Base-by-base conservation (phyloP, 352 stramenopile genomes). In the Phytophthora vignae region DNA sequence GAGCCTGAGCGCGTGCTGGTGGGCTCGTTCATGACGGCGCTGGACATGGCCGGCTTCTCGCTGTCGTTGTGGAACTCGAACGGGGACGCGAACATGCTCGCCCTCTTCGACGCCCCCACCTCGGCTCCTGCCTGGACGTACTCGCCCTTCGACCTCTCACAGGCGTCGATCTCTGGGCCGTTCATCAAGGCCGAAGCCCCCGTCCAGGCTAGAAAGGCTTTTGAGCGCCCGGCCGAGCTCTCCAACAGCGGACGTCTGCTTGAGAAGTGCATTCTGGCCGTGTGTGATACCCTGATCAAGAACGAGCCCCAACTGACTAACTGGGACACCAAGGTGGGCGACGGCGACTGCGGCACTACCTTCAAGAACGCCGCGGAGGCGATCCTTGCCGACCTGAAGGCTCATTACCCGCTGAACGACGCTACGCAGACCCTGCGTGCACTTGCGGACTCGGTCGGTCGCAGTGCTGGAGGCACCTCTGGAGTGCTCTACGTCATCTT, bases 1-100 rank as follows among this genome's bases (percentile, higher is more conserved):
- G 82, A 85, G 22, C 91, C 97, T 0, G 87, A 93, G 61, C 88
- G 97, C 49, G 73, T 98, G 10, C 79, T 98, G 42, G 95, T 98
- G 10, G 98, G 97, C 6, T 85, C 85, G 11, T 99, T 97, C 77
- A 99, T 99, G 97, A 99, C 97, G 6, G 95, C 94, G 33, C 92
- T 99, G 59, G 95, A 99, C 77, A 99, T 99, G 97, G 88, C 91
- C 40, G 98, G 98, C 11, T 96, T 98, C 33, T 98, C 91, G 42
- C 75, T 99, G 5, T 92, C 89, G 22, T 64, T 96, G 10, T 97
- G 91, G 89, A 92, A 91, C 59, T 85, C 98, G 6, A 90, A 88
- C 27, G 68, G 83, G 10, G 80, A 90, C 25, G 69, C 67, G 17
- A 73, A 73, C 44, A 71, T 91, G 59, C 73, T 94, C 4, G 62